Evolutionary conservation across 495 filamentous ascomycete genomes (phyloP).

Genomic region (Aspergillus nanangensis): DNA sequence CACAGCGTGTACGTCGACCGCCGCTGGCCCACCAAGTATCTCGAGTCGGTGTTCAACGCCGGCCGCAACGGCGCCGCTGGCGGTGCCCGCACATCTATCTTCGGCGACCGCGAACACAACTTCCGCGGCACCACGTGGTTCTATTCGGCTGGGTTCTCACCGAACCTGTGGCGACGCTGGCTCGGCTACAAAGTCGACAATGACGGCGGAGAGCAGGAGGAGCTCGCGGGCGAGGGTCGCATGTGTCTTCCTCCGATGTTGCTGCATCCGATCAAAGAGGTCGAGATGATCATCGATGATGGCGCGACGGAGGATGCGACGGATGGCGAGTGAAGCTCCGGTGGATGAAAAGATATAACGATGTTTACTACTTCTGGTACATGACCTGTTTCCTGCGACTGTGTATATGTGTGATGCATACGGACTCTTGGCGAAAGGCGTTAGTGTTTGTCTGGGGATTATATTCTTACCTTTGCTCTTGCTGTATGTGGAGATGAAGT

Average conservation of each 20-base stretch:
- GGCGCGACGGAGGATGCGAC: slow-evolving; percentile 13
- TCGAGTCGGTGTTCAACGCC: slow-evolving; percentile 79
- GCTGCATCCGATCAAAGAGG: slow-evolving; percentile 87
- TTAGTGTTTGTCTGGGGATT: not conserved
- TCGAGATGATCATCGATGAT: slow-evolving; percentile 69
- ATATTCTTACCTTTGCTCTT: not conserved
- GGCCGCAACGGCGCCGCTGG: slow-evolving; percentile 76
- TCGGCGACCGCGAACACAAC: slow-evolving; percentile 86
- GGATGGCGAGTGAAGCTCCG: too few species aligned
- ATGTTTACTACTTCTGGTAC: too few species aligned
- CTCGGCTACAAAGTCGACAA: slow-evolving; percentile 79
- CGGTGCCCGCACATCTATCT: slow-evolving; percentile 69
- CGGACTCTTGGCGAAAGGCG: not conserved
- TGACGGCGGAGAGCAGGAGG: slow-evolving; percentile 80
- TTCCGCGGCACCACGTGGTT: slow-evolving; percentile 89
- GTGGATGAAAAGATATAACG: not conserved
- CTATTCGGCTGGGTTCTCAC: slow-evolving; percentile 82
- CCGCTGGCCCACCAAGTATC: slow-evolving; percentile 74
- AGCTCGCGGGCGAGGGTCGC: slow-evolving; percentile 70
- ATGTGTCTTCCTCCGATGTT: slow-evolving; percentile 95
- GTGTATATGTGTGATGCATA: not conserved
- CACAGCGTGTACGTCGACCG: slow-evolving; percentile 91
- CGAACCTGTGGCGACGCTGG: slow-evolving; percentile 83
- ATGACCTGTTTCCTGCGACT: too few species aligned
- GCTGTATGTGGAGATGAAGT: not conserved